Conservation (phyloP, 1,139 yeast species). For the Magnusiomyces sp. region DNA sequence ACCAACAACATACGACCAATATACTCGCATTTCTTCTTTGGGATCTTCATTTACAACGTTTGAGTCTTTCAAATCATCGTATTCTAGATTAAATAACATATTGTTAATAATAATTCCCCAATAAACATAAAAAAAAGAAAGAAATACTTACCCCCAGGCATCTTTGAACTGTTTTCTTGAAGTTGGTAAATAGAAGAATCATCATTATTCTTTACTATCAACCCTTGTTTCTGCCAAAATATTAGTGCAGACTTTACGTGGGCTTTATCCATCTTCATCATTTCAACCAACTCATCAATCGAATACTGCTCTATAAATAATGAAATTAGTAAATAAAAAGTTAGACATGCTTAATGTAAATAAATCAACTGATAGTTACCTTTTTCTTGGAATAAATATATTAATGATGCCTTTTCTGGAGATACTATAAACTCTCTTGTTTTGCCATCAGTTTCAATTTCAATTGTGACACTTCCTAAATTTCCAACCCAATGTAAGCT, state of each 20-base stretch:
- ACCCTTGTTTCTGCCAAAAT: conserved; percentile 12
- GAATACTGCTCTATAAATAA: conserved; percentile 8
- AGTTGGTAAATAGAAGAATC: neutral
- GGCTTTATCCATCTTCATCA: conserved; percentile 9
- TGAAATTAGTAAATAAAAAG: too few species aligned
- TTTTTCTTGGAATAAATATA: conserved; percentile 44
- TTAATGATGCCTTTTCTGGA: conserved; percentile 63
- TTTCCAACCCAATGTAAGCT: conserved; percentile 49
- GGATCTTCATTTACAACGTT: conserved; percentile 20
- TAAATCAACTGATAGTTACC: conserved; percentile 10
- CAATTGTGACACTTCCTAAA: conserved; percentile 55
- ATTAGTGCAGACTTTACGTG: conserved; percentile 3
- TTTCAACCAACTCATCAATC: conserved; percentile 10
- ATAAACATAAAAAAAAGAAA: conserved; percentile 28
- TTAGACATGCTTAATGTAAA: neutral
- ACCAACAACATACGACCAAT: conserved; percentile 45
- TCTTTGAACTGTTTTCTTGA: conserved; percentile 20
- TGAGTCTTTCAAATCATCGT: neutral
- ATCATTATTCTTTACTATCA: conserved; percentile 15
- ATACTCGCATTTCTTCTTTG: conserved; percentile 33
- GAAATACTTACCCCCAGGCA: conserved; percentile 29
- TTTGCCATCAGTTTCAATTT: conserved; percentile 44
- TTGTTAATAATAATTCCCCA: conserved; percentile 17
- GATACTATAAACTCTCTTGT: conserved; percentile 42
- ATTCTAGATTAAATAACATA: neutral